Conservation (phyloP, 441 rosid genomes). For the Melastoma candidum region DNA sequence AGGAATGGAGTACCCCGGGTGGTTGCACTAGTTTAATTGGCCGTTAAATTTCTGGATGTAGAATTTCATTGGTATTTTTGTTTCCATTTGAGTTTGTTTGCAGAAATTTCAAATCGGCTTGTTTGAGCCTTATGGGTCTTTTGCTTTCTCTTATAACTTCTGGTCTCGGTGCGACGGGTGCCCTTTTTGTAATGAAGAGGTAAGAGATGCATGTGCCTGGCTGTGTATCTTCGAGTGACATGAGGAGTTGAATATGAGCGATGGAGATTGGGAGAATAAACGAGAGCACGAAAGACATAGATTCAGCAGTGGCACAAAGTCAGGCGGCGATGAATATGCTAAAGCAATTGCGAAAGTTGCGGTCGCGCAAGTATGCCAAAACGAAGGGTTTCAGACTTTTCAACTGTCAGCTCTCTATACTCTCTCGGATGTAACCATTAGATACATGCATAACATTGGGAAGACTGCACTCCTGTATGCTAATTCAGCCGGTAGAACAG, state of each 20-base stretch:
- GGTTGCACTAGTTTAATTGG: too few species aligned
- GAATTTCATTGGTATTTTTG: too few species aligned
- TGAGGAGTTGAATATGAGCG: slow-evolving; percentile 78
- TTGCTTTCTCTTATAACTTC: too few species aligned
- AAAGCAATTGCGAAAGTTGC: slow-evolving; percentile 57
- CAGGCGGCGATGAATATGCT: slow-evolving; percentile 38
- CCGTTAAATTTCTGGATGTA: too few species aligned
- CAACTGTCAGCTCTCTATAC: slow-evolving; percentile 73
- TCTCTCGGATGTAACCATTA: slow-evolving; percentile 46
- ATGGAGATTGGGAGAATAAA: slow-evolving; percentile 81
- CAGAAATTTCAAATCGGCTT: too few species aligned
- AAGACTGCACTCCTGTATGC: slow-evolving; percentile 46
- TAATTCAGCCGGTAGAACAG: slow-evolving; percentile 58
- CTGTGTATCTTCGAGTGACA: slow-evolving; percentile 32
- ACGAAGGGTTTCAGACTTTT: slow-evolving; percentile 62
- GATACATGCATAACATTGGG: slow-evolving; percentile 44
- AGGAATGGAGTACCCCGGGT: too few species aligned
- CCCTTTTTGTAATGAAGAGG: too few species aligned
- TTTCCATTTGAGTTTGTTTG: too few species aligned
- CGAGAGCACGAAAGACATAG: slow-evolving; percentile 30
- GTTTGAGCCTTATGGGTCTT: too few species aligned
- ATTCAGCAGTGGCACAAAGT: slow-evolving; percentile 22
- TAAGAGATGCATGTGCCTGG: too few species aligned
- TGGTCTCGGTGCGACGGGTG: too few species aligned
- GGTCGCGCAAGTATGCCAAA: slow-evolving; percentile 64